phyloP scores from a whole-genome alignment of 208 protist genomes.

The Trypanosoma rangeli region DNA sequence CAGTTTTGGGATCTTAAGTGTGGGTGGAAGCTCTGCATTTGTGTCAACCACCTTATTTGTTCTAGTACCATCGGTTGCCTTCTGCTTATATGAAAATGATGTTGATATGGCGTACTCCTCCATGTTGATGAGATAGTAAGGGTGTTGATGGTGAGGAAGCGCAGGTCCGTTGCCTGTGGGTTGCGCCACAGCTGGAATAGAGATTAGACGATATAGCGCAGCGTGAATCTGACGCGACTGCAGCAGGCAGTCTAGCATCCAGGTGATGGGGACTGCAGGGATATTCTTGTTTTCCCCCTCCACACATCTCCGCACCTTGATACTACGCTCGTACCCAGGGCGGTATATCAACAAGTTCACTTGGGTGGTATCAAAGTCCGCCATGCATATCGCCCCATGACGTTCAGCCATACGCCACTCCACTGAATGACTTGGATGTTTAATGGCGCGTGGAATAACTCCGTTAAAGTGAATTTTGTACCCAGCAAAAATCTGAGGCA shows the following conservation, averaged over 20 bases:
- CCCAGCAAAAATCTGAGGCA: constrained; percentile 86
- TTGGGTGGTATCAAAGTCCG: constrained; percentile 50
- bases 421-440: constrained; percentile 83
- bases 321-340: constrained; percentile 88
- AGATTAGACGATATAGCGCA: constrained; percentile 60
- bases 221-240: constrained; percentile 87
- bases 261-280: constrained; percentile 72
- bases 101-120: constrained; percentile 77
- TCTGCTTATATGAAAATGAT: constrained; percentile 43
- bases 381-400: constrained; percentile 74
- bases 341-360: constrained; percentile 83
- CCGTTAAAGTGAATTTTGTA: constrained; percentile 90
- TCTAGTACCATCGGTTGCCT: constrained; percentile 27
- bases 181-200: constrained; percentile 76
- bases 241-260: constrained; percentile 88
- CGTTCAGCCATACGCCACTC: constrained; percentile 92
- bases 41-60: constrained; percentile 23
- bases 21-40: constrained; percentile 53
- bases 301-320: constrained; percentile 79
- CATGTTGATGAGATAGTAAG: constrained; percentile 84
- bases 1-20: constrained; percentile 52
- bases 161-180: constrained; percentile 53
- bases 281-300: constrained; percentile 45
- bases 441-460: constrained; percentile 77
- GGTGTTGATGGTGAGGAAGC: constrained; percentile 86